Percentiles rank a stretch among this genome's conserved stretches.
Conservation (phyloP, 2,329 filamentous ascomycete genomes). For the Tolypocladium capitatum region DNA sequence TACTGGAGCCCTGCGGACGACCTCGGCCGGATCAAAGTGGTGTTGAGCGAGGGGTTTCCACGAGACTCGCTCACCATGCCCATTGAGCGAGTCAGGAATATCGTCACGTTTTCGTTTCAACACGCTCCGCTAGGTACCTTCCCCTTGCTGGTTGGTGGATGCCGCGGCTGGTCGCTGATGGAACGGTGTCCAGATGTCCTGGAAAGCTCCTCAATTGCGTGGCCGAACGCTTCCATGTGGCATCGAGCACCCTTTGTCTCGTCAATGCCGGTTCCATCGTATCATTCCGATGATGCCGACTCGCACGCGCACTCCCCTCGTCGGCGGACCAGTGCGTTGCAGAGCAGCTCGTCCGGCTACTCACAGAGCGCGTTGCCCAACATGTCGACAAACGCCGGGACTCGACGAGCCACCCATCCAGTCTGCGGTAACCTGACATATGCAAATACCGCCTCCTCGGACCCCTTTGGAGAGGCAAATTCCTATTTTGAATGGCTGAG, state of each 20-base stretch:
- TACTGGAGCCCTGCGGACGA: slow-evolving; percentile 62
- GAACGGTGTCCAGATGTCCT: slow-evolving; percentile 42
- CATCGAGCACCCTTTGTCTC: slow-evolving; percentile 29
- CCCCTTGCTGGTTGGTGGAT: neutral
- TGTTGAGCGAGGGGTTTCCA: slow-evolving; percentile 61
- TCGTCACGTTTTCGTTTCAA: slow-evolving; percentile 72
- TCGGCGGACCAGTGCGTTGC: slow-evolving; percentile 11
- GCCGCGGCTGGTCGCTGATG: neutral
- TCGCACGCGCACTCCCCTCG: slow-evolving; percentile 51
- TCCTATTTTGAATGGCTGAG: slow-evolving; percentile 16
- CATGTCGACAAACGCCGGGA: neutral
- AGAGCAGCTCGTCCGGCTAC: neutral
- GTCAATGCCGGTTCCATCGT: slow-evolving; percentile 26
- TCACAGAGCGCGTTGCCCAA: neutral
- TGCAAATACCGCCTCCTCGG: slow-evolving; percentile 1
- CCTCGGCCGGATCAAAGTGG: slow-evolving; percentile 60
- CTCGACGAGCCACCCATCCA: slow-evolving; percentile 5
- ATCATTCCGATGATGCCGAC: slow-evolving; percentile 34
- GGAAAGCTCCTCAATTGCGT: slow-evolving; percentile 61
- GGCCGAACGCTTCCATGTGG: slow-evolving; percentile 66
- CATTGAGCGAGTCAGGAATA: slow-evolving; percentile 56
- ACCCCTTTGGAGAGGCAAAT: slow-evolving; percentile 11
- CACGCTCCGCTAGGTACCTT: slow-evolving; percentile 62
- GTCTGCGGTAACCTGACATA: neutral
- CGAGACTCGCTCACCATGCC: slow-evolving; percentile 36